Conservation (phyloP, 2,329 filamentous ascomycete species). For the Aschersonia sp. region DNA sequence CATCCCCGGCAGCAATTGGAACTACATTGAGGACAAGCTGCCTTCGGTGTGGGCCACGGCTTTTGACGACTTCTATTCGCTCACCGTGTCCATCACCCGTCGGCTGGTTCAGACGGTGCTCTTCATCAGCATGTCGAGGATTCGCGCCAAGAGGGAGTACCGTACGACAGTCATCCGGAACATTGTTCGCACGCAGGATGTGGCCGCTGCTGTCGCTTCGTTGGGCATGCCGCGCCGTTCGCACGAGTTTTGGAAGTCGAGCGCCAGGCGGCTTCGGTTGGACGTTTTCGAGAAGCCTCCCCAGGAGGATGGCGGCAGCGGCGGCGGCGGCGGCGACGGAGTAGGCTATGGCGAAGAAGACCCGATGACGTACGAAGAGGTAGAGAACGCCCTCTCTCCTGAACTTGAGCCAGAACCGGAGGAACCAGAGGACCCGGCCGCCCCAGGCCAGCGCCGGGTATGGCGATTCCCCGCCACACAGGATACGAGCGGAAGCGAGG, state of each 20-base stretch:
- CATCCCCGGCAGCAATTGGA: conserved; percentile 53
- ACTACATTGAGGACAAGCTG: conserved; percentile 37
- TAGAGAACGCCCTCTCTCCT: conserved; percentile 23
- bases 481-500: neutral
- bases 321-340: conserved; percentile 8
- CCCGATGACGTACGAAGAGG: conserved; percentile 26
- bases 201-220: conserved; percentile 32
- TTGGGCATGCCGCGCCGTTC: conserved; percentile 25
- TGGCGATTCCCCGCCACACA: too few species aligned
- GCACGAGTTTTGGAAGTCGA: conserved; percentile 29
- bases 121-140: conserved; percentile 54
- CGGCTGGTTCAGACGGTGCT: conserved; percentile 56
- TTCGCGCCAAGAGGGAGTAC: conserved; percentile 34
- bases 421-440: too few species aligned
- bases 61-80: conserved; percentile 58
- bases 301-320: conserved; percentile 8
- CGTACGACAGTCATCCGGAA: conserved; percentile 11
- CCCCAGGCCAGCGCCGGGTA: neutral
- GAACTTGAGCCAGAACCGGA: too few species aligned
- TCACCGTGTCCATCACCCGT: conserved; percentile 53
- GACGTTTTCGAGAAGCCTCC: conserved; percentile 26
- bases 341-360: conserved; percentile 8
- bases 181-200: conserved; percentile 28
- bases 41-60: conserved; percentile 64
- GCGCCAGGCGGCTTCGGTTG: conserved; percentile 33